Percentiles rank a stretch among this genome's conserved stretches.
phyloP scores from a whole-genome alignment of 208 protist genomes.

The Kentomonas sorsogonicus region DNA sequence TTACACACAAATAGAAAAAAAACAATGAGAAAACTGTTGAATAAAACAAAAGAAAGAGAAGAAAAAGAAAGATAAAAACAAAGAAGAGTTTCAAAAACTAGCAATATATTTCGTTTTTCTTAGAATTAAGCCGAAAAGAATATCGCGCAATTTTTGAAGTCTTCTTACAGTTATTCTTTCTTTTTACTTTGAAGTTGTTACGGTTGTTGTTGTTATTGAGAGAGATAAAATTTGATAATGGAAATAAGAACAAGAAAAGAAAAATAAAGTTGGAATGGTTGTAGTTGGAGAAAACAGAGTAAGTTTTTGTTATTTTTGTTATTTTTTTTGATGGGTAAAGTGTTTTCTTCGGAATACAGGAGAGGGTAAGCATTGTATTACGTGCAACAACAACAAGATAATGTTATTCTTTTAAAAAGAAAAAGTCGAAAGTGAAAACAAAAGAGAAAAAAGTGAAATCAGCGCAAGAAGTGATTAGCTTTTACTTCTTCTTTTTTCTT shows the following conservation, averaged over 20 bases:
- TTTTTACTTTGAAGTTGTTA: constrained; percentile 4
- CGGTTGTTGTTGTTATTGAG: constrained; percentile 8
- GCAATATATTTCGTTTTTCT: constrained; percentile 7
- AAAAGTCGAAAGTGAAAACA: constrained; percentile 16
- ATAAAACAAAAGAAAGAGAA: constrained; percentile 7
- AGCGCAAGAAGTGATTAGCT: neutral
- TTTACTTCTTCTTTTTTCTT: neutral
- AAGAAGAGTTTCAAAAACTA: no score
- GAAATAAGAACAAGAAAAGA: constrained; percentile 10
- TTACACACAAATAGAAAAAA: constrained; percentile 7
- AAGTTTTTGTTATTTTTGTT: no score
- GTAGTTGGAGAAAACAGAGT: no score
- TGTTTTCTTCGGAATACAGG: no score
- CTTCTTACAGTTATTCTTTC: neutral
- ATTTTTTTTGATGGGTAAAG: no score
- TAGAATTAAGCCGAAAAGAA: neutral
- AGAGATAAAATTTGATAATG: constrained; percentile 11
- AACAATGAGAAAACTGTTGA: neutral
- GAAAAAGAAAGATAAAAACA: constrained; percentile 9
- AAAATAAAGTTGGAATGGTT: no score
- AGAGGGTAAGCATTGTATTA: no score
- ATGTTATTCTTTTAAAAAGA: constrained; percentile 6
- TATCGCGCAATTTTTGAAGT: no score
- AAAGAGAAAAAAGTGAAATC: constrained; percentile 2
- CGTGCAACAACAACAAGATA: no score